Evolutionary conservation across 2,329 filamentous ascomycete species (phyloP), one percentile per base, ranked within the genome.

Genomic region (Stromatinia cepivora): DNA sequence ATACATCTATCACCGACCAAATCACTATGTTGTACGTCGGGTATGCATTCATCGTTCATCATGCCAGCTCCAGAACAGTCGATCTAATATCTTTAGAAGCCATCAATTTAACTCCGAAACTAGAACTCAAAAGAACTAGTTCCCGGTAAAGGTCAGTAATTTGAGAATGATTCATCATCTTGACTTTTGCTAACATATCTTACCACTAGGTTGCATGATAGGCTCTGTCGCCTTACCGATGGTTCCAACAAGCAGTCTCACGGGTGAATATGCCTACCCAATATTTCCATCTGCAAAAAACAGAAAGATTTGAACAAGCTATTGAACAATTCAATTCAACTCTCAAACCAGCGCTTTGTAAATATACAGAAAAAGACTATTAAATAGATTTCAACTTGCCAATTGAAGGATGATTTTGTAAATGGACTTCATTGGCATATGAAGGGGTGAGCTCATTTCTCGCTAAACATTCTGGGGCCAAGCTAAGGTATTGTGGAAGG

Each of bases 31-130:
- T n/a, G n/a, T n/a, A n/a, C n/a, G n/a, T n/a, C n/a, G n/a, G n/a
- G n/a, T n/a, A n/a, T n/a, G n/a, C 72, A 31, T 76, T 79, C 56
- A 73, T 78, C 15, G 74, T 79, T 42, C 75, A 75, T 58, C 76
- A 79, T 71, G 76, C 76, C 53, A 75, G 76, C 46, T 76, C 77
- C 45, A 77, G 76, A 53, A 78, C 76, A 20, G 77, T 76, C 4
- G 85, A 58, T 20, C 72, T 78, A 22, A 78, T 78, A 53, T 76
- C n/a, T n/a, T n/a, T n/a, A n/a, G n/a, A n/a, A n/a, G n/a, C n/a
- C 50, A 71, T 70, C 20, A 45, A 56, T 1, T 48, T 75, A 0
- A 52, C 53, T 13, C 73, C 73, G 1, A 66, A 15, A 64, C 73
- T 76, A 8, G 70, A 75, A 61, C 66, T 78, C 28, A 75, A 75